Conservation (phyloP, 208 protist genomes). For the Zelonia costaricensis region DNA sequence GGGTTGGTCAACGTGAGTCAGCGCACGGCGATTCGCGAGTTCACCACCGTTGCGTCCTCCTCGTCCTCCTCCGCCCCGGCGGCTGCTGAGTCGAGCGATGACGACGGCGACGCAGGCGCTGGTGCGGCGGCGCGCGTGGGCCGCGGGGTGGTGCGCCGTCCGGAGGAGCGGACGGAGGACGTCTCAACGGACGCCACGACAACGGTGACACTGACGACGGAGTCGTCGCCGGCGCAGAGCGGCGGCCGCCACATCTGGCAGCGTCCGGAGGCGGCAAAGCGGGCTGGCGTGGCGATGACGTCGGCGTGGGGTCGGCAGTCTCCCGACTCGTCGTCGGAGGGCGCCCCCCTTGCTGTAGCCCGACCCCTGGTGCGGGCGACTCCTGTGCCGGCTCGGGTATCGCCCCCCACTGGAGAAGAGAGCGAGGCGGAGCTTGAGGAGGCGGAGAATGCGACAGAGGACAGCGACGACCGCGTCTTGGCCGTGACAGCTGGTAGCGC, state of each 20-base stretch:
- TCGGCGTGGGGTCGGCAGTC: conserved; percentile 1
- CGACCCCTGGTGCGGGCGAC: too few relatives aligned
- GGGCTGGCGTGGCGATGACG: neutral
- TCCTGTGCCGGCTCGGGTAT: neutral
- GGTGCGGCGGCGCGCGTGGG: neutral
- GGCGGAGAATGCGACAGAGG: neutral
- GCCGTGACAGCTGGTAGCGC: neutral
- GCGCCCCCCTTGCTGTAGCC: too few relatives aligned
- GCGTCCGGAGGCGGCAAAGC: neutral
- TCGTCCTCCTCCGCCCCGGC: conserved; percentile 15
- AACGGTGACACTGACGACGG: conserved; percentile 15
- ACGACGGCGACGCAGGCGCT: neutral
- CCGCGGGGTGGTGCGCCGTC: neutral
- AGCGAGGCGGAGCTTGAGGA: neutral
- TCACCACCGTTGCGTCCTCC: conserved; percentile 14
- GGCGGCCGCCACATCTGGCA: neutral
- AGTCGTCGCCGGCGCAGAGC: neutral
- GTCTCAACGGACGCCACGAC: conserved; percentile 25
- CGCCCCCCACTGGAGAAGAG: neutral
- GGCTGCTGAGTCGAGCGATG: conserved; percentile 14
- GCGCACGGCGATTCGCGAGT: conserved; percentile 22
- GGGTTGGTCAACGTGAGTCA: conserved; percentile 10
- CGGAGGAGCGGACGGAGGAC: conserved; percentile 32
- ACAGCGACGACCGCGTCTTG: conserved; percentile 2
- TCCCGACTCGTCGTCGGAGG: too few relatives aligned